phyloP scores from a whole-genome alignment of 257 asterid genomes.

The Scutellaria galericulata region DNA sequence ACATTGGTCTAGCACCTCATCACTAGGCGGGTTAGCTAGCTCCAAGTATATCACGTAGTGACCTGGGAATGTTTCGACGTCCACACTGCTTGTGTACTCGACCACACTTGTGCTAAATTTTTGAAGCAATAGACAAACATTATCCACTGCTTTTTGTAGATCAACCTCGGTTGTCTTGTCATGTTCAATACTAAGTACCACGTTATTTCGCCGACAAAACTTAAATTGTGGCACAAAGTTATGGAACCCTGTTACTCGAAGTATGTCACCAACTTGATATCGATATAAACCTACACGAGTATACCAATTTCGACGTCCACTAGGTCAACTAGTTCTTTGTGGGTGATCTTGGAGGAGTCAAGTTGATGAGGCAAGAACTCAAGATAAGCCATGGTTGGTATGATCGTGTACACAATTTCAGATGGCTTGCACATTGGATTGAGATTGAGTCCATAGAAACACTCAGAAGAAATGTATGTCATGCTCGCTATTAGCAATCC shows the following conservation, averaged over 20 bases:
- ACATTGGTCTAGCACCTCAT: constrained; percentile 33
- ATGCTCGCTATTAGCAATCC: constrained; percentile 40
- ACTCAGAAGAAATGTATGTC: constrained; percentile 43
- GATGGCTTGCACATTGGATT: constrained; percentile 42
- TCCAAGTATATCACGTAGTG: constrained; percentile 49
- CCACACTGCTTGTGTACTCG: constrained; percentile 50
- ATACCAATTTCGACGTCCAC: constrained; percentile 42
- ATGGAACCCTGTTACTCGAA: constrained; percentile 41
- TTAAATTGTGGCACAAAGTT: constrained; percentile 48
- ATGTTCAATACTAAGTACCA: constrained; percentile 41
- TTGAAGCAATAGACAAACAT: constrained; percentile 30
- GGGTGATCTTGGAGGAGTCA: too few relatives aligned
- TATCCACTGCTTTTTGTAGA: constrained; percentile 45
- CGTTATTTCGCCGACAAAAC: constrained; percentile 40
- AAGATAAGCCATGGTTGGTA: constrained; percentile 46
- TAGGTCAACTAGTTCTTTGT: constrained; percentile 30
- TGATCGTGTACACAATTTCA: constrained; percentile 46
- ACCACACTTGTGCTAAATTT: constrained; percentile 28
- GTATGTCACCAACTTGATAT: constrained; percentile 51
- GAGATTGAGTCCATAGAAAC: constrained; percentile 44
- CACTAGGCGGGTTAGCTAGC: constrained; percentile 28
- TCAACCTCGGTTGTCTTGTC: constrained; percentile 54
- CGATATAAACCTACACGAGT: constrained; percentile 48
- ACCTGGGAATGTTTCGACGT: constrained; percentile 39
- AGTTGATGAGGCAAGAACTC: constrained; percentile 41